Evolutionary conservation across 2,329 filamentous ascomycete genomes (phyloP).

Genomic region (Diaporthe humulicola): DNA sequence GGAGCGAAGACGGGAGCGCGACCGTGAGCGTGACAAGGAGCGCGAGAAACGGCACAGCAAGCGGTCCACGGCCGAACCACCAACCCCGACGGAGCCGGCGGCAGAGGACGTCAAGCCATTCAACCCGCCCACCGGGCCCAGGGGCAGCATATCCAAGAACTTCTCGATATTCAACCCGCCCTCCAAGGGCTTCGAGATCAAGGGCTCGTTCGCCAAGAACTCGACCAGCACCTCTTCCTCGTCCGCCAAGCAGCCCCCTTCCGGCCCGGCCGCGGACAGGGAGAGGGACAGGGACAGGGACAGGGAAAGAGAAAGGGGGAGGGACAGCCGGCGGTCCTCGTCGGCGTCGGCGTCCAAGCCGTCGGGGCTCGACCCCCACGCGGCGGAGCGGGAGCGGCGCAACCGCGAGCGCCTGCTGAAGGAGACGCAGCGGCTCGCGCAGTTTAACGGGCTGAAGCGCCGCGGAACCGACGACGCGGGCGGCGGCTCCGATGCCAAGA

Average conservation of each 20-base stretch:
- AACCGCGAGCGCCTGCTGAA: constrained; percentile 76
- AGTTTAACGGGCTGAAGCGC: constrained; percentile 62
- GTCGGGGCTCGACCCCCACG: constrained; percentile 67
- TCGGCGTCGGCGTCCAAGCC: constrained; percentile 47
- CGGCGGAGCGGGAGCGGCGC: constrained; percentile 76
- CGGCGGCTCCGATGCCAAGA: constrained; percentile 50
- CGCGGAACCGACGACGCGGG: constrained; percentile 60
- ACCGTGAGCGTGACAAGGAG: constrained; percentile 47
- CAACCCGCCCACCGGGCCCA: constrained; percentile 58
- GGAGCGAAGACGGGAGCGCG: constrained; percentile 53
- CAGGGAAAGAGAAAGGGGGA: constrained; percentile 41
- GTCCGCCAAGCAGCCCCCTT: constrained; percentile 43
- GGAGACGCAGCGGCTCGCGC: constrained; percentile 76
- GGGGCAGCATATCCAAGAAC: constrained; percentile 44
- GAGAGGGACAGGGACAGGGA: constrained; percentile 13
- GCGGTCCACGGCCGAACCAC: constrained; percentile 45
- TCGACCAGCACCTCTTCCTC: constrained; percentile 17
- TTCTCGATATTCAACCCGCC: constrained; percentile 38
- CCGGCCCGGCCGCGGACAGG: constrained; percentile 34
- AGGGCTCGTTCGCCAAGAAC: constrained; percentile 44
- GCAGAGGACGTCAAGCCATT: constrained; percentile 56
- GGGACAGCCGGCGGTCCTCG: constrained; percentile 52
- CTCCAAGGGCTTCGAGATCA: constrained; percentile 54
- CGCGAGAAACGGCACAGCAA: constrained; percentile 53
- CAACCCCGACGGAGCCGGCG: constrained; percentile 48